These are phyloP conservation scores for Capronia americana DNA, from an alignment of 2,329 filamentous ascomycete species.

Conservation along the genomic window DNA sequence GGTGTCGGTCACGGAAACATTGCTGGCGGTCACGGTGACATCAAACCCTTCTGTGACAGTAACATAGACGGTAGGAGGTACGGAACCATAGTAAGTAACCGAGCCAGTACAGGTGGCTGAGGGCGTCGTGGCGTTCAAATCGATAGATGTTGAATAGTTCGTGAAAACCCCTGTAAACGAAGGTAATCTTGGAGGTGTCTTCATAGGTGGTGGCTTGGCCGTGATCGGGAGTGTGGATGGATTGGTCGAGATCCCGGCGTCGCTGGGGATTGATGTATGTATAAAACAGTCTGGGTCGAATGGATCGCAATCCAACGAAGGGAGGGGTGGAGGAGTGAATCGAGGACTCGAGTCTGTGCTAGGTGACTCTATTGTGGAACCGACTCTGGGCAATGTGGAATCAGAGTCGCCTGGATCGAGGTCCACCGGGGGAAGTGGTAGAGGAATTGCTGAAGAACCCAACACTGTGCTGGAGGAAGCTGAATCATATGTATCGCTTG, in stretches of 20 bases:
- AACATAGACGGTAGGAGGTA: slow-evolving; percentile 38
- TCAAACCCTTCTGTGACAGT: slow-evolving; percentile 35
- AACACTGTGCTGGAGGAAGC: neutral
- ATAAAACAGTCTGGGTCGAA: neutral
- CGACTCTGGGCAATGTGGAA: neutral
- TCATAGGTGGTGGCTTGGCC: neutral
- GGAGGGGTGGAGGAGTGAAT: neutral
- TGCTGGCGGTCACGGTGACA: slow-evolving; percentile 36
- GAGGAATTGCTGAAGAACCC: neutral
- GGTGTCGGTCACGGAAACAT: slow-evolving; percentile 30
- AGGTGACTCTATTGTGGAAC: neutral
- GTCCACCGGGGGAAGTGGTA: neutral
- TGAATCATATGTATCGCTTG: neutral
- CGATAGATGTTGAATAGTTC: slow-evolving; percentile 8
- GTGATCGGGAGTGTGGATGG: slow-evolving; percentile 2
- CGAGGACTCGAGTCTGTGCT: neutral
- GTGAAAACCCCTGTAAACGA: slow-evolving; percentile 20
- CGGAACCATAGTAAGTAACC: slow-evolving; percentile 34
- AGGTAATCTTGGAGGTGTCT: slow-evolving; percentile 7
- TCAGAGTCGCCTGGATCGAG: neutral
- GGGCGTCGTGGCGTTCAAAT: slow-evolving; percentile 16
- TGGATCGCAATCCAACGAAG: neutral
- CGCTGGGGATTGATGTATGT: neutral
- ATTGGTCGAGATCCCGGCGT: neutral
- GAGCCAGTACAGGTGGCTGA: slow-evolving; percentile 32